Conservation (phyloP, 1,139 yeast species). For the Candida tropicalis region DNA sequence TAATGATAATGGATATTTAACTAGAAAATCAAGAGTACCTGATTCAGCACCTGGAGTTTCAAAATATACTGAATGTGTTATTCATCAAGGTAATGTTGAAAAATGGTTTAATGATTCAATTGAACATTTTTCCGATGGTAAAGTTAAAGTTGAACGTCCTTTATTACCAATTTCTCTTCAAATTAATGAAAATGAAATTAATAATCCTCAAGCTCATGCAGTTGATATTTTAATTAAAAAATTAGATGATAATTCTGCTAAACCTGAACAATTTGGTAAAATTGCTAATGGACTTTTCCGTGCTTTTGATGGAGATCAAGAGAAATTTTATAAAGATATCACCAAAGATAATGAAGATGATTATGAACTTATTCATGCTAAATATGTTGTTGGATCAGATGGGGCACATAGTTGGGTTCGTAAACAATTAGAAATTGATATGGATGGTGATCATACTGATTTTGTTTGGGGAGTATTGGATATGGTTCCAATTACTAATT, state of each 20-base stretch:
- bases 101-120: constrained; percentile 29
- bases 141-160: constrained; percentile 27
- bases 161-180: constrained; percentile 24
- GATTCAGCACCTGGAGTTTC: constrained; percentile 33
- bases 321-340: constrained; percentile 13
- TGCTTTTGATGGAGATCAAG: constrained; percentile 32
- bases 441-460: constrained; percentile 40
- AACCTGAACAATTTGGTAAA: constrained; percentile 28
- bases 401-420: constrained; percentile 43
- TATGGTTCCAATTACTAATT: constrained; percentile 35
- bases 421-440: constrained; percentile 23
- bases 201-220: constrained; percentile 28
- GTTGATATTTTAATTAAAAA: constrained; percentile 24
- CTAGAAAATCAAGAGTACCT: constrained; percentile 27
- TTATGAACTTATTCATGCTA: constrained; percentile 26
- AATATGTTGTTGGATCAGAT: constrained; percentile 37
- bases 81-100: constrained; percentile 37
- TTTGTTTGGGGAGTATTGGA: constrained; percentile 41
- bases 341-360: constrained; percentile 8
- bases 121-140: constrained; percentile 25
- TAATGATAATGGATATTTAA: constrained; percentile 20
- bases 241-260: constrained; percentile 16
- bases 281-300: constrained; percentile 31
- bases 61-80: constrained; percentile 30
- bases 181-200: constrained; percentile 22